These are phyloP conservation scores for Pelargonium nanum DNA, from an alignment of 345 rosid genomes.

Conservation along the genomic window DNA sequence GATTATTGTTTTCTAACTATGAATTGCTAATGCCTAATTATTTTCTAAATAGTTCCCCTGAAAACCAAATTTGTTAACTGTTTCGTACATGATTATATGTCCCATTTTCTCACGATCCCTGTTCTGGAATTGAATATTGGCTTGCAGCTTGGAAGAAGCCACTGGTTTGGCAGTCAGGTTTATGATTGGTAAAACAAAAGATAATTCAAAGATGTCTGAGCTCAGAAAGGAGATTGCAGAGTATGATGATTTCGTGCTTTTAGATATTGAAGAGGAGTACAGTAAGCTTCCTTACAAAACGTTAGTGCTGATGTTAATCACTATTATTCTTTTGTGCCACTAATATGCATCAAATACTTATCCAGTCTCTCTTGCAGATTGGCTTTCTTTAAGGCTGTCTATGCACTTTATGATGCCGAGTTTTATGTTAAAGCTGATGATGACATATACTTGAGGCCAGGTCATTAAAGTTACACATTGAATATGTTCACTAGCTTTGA, in stretches of 20 bases:
- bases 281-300: constrained; percentile 98
- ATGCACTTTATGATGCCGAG: constrained; percentile 67
- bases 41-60: neutral
- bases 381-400: constrained; percentile 85
- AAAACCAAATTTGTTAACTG: neutral
- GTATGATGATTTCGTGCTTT: constrained; percentile 75
- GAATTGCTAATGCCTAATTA: neutral
- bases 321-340: constrained; percentile 1
- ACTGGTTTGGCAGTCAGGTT: constrained; percentile 78
- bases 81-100: neutral
- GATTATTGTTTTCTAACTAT: neutral
- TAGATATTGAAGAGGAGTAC: constrained; percentile 92
- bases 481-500: neutral
- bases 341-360: neutral
- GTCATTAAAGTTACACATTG: constrained; percentile 24
- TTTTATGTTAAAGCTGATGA: constrained; percentile 96
- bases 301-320: constrained; percentile 37
- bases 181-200: constrained; percentile 60
- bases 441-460: constrained; percentile 88
- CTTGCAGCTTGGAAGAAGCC: constrained; percentile 70
- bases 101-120: neutral
- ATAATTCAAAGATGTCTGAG: constrained; percentile 46
- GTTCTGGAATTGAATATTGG: neutral
- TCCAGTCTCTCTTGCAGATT: constrained; percentile 30
- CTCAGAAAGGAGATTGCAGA: constrained; percentile 60